Evolutionary conservation across 2,329 filamentous ascomycete genomes (phyloP).

Genomic region (Penicillium sp.): DNA sequence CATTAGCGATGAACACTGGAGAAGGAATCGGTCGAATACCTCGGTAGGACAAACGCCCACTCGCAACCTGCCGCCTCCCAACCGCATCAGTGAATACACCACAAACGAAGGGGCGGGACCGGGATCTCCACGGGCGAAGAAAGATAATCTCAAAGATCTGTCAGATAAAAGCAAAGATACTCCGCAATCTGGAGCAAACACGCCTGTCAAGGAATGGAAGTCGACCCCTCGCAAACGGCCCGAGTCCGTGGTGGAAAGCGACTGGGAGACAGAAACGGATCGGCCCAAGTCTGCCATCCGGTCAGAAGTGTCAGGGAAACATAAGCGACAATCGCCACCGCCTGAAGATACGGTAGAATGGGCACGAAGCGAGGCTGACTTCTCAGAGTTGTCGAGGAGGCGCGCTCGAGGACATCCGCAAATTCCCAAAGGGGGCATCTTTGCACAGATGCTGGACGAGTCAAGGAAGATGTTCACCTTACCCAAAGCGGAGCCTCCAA

Average conservation of each 20-base stretch:
- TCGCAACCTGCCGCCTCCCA: slow-evolving; percentile 43
- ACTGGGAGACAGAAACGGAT: slow-evolving; percentile 20
- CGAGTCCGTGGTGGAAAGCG: slow-evolving; percentile 21
- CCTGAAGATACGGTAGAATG: slow-evolving; percentile 33
- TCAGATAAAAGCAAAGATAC: slow-evolving; percentile 22
- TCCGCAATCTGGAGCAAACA: slow-evolving; percentile 28
- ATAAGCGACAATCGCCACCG: slow-evolving; percentile 27
- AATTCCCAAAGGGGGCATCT: slow-evolving; percentile 42
- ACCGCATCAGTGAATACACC: slow-evolving; percentile 45
- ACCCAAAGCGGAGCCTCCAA: slow-evolving; percentile 37
- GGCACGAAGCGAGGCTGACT: slow-evolving; percentile 41
- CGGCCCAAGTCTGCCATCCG: slow-evolving; percentile 17
- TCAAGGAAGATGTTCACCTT: slow-evolving; percentile 48
- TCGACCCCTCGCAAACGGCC: slow-evolving; percentile 15
- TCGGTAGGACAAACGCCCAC: slow-evolving; percentile 32
- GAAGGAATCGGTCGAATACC: slow-evolving; percentile 48
- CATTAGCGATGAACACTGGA: slow-evolving; percentile 88
- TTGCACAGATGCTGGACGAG: slow-evolving; percentile 46
- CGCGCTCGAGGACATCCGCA: slow-evolving; percentile 35
- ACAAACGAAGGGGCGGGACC: slow-evolving; percentile 30
- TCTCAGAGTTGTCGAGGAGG: slow-evolving; percentile 40
- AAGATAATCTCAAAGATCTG: slow-evolving; percentile 28
- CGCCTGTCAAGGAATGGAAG: slow-evolving; percentile 24
- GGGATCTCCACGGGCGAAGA: slow-evolving; percentile 23
- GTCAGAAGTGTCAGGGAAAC: slow-evolving; percentile 12